Evolutionary conservation across 495 filamentous ascomycete species (phyloP).

Genomic region (Aspergillus haitiensis): DNA sequence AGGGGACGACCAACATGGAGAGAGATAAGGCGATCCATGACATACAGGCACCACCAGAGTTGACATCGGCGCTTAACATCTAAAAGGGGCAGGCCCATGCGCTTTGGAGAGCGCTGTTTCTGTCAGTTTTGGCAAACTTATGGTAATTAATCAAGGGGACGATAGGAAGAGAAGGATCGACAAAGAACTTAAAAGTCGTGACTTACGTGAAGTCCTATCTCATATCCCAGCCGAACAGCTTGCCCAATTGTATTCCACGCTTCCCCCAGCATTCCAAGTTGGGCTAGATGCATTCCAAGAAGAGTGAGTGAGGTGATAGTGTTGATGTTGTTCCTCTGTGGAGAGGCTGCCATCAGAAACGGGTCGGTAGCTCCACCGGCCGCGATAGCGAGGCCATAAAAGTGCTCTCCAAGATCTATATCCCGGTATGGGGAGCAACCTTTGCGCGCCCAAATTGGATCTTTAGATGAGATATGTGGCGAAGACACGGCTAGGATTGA

Average conservation of each 20-base stretch:
- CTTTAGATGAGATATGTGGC: conserved; percentile 9
- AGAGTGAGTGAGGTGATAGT: conserved; percentile 16
- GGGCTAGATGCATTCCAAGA: conserved; percentile 20
- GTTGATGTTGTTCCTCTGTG: conserved; percentile 11
- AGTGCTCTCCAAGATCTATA: conserved; percentile 12
- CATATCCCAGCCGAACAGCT: conserved; percentile 24
- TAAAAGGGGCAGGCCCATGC: background rate
- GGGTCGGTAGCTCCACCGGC: background rate
- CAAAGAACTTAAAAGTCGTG: no score
- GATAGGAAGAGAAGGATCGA: no score
- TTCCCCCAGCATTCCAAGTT: conserved; percentile 20
- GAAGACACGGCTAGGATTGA: conserved; percentile 21
- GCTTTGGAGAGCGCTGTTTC: conserved; percentile 1
- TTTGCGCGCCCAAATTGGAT: conserved; percentile 12
- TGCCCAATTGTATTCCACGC: conserved; percentile 25
- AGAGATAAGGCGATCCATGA: conserved; percentile 23
- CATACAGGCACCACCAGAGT: conserved; percentile 27
- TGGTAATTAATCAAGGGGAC: no score
- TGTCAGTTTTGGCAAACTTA: background rate
- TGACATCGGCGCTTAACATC: conserved; percentile 12
- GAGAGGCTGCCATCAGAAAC: background rate
- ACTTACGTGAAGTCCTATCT: conserved; percentile 18
- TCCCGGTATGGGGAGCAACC: conserved; percentile 7
- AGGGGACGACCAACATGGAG: conserved; percentile 20
- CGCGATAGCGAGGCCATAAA: conserved; percentile 13